These are phyloP conservation scores for Trichosanthes cucumerina DNA, from an alignment of 306 rosid genomes.

Conservation along the genomic window DNA sequence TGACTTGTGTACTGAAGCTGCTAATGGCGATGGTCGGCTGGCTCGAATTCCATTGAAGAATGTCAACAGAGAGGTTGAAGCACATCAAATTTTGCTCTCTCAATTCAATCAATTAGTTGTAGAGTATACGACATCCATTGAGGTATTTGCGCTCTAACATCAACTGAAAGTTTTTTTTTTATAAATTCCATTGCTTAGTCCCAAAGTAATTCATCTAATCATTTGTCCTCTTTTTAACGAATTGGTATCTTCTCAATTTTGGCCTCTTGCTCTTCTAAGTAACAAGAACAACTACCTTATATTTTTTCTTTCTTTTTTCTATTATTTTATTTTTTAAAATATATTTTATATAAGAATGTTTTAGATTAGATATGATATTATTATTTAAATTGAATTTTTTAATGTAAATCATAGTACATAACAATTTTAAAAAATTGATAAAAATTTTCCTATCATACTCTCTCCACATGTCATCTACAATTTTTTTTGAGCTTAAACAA, in stretches of 20 bases:
- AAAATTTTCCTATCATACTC: no score
- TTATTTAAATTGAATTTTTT: no score
- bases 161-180: not conserved
- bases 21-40: constrained; percentile 59
- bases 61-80: constrained; percentile 44
- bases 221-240: not conserved
- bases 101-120: constrained; percentile 27
- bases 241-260: not conserved
- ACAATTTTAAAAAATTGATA: no score
- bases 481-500: no score
- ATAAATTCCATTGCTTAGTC: not conserved
- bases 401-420: no score
- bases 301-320: no score
- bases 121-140: constrained; percentile 33
- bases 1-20: constrained; percentile 45
- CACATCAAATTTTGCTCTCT: constrained; percentile 49
- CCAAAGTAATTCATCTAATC: not conserved
- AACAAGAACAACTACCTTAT: not conserved
- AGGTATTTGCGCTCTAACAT: constrained; percentile 26
- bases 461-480: no score
- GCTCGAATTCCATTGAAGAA: constrained; percentile 51
- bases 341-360: no score
- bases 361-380: no score
- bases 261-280: not conserved
- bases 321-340: no score